Evolutionary conservation across 305 asterid species (phyloP), one percentile per base, ranked within the genome.

Genomic region (Rubia occidens): DNA sequence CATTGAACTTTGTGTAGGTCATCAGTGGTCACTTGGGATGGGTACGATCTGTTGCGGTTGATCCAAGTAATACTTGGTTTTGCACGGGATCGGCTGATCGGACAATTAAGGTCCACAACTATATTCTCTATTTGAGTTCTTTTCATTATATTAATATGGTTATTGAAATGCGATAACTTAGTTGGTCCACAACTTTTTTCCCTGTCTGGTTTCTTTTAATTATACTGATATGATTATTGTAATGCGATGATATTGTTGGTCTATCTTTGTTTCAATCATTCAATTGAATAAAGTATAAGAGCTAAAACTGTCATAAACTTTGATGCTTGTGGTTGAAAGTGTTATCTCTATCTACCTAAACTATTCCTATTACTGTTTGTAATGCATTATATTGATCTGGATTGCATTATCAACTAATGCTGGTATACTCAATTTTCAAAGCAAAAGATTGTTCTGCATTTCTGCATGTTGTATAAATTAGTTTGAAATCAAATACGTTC

Each of bases 61-160:
- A 89, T 86, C 98, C 97, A 54, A 95, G 97, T 71, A 95, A 95
- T 74, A 67, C 70, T 42, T 95, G 96, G 98, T 95, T 95, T 79
- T 91, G 96, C 78, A 91, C 98, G 1, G 96, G 99, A 74, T 95
- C 98, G 74, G 99, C 99, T 69, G 97, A 95, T 82, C 91, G 96
- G 15, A 91, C 96, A 60, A 89, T 94, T 87, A 94, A 94, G 96
- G 97, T 94, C 75, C 42, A 70, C 60, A 0, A 60, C 60, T 32
- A 13, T 37, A 17, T 11, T 37, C 24, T 37, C 24, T 15, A 18
- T 37, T 45, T 43, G 37, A 8, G 6, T 60, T 32, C n/a, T 32
- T 60, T 32, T 60, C 56, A 51, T 51, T 51, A 51, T 29, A 60
- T 60, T 60, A 11, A 26, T 60, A 26, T 59, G n/a, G 11, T 60